Base-by-base conservation (phyloP, 108 stramenopile genomes). In the Asterionellopsis glacialis region DNA sequence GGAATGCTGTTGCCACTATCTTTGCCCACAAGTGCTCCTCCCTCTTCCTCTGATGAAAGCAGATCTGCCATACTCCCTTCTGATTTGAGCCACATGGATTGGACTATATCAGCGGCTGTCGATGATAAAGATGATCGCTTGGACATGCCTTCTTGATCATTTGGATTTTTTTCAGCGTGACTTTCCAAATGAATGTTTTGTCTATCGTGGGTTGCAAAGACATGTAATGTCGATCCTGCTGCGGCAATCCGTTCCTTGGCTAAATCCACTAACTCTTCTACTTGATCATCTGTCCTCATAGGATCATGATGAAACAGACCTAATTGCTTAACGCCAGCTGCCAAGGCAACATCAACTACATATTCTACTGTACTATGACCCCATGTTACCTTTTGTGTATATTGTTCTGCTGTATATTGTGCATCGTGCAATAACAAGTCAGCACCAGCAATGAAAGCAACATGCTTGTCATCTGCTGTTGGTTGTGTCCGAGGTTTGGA, bases 361-460 rank as follows among this genome's bases (percentile, higher is more conserved):
- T 73, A 73, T 38, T 73, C 72, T 11, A 73, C 72, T 0, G 72
- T 73, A 28, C 65, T 66, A 50, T 73, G 72, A 15, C 72, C 67
- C 67, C 61, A 73, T 38, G 45, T 56, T 25, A 63, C 67, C 45
- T 68, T 73, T 11, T 66, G 57, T 33, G 52, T 55, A 45, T 73
- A 73, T 38, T 73, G 61, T 11, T 54, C 52, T 26, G 43, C 67
- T 12, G 63, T 23, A 38, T 73, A 73, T 41, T 73, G 72, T 16
- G 51, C 19, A 40, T 73, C 72, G 24, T 73, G 72, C 13, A 73
- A 43, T 15, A 73, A 24, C 43, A 73, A 39, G 33, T 73, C 72
- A 21, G 62, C 66, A 41, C 49, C 56, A 18, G 41, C 41, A 39
- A 73, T 63, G 66, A 73, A 73, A 19, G 67, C 45, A n/a, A 25